Percentiles rank a stretch among this genome's conserved stretches.
Evolutionary conservation across 2,329 filamentous ascomycete genomes (phyloP).

Genomic region (Alternaria sp.): DNA sequence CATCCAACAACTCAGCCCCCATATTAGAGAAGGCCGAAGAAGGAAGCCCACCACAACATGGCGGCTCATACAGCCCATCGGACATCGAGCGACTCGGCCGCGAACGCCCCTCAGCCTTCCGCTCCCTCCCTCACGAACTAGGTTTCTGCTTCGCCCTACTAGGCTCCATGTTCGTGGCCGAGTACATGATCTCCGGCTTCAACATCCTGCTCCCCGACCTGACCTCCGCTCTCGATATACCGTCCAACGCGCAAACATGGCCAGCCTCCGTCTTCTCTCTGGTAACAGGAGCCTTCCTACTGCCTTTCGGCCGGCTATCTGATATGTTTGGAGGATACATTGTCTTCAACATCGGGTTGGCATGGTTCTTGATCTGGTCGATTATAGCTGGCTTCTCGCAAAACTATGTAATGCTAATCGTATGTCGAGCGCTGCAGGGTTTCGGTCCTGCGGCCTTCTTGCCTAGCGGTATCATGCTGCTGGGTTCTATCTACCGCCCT

Average conservation of each 20-base stretch:
- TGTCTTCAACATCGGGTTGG: slow-evolving; percentile 67
- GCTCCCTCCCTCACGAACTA: slow-evolving; percentile 61
- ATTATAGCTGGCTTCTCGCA: slow-evolving; percentile 72
- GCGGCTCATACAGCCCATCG: slow-evolving; percentile 28
- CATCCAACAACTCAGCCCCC: neutral
- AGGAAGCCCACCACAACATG: slow-evolving; percentile 13
- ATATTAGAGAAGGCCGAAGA: slow-evolving; percentile 17
- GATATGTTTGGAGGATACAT: slow-evolving; percentile 69
- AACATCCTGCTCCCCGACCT: slow-evolving; percentile 71
- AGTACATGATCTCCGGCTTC: slow-evolving; percentile 81
- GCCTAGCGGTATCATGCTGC: slow-evolving; percentile 70
- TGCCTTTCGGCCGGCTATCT: slow-evolving; percentile 61
- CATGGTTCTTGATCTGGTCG: slow-evolving; percentile 72
- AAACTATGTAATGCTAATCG: slow-evolving; percentile 72
- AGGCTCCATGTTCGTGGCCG: slow-evolving; percentile 68
- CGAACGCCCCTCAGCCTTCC: slow-evolving; percentile 65
- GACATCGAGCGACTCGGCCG: slow-evolving; percentile 67
- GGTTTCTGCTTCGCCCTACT: slow-evolving; percentile 68
- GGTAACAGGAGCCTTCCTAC: slow-evolving; percentile 45
- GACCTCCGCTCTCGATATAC: slow-evolving; percentile 67
- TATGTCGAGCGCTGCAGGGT: slow-evolving; percentile 76
- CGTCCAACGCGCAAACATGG: slow-evolving; percentile 64
- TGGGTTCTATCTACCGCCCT: slow-evolving; percentile 69
- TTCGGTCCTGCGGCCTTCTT: slow-evolving; percentile 75
- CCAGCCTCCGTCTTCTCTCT: slow-evolving; percentile 48